Conservation (phyloP, 1,284 basidiomycete genomes). For the Microbotryomycetes sp. region DNA sequence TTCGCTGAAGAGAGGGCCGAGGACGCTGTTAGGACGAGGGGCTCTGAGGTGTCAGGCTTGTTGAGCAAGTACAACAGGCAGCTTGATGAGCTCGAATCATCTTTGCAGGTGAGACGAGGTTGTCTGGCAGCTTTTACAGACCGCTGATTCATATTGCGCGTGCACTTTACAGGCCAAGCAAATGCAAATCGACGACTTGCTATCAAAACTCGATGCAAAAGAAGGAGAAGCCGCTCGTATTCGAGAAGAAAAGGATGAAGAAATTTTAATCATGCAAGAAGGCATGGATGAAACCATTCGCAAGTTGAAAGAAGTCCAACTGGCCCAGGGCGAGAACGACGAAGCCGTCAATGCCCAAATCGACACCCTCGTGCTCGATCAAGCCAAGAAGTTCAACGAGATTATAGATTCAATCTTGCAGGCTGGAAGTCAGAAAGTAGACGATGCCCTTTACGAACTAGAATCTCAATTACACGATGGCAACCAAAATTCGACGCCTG, state of each 20-base stretch:
- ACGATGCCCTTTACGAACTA: constrained; percentile 94
- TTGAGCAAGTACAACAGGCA: constrained; percentile 94
- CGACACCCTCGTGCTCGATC: constrained; percentile 93
- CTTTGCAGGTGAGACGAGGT: constrained; percentile 61
- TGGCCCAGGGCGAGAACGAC: constrained; percentile 77
- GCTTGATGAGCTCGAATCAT: constrained; percentile 88
- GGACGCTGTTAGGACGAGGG: constrained; percentile 85
- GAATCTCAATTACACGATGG: constrained; percentile 91
- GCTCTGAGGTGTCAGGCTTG: constrained; percentile 81
- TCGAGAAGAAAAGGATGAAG: constrained; percentile 93
- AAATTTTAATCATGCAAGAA: constrained; percentile 91
- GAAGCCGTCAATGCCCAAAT: constrained; percentile 92
- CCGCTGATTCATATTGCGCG: constrained; percentile 19
- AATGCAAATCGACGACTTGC: constrained; percentile 85
- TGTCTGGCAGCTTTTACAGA: background rate
- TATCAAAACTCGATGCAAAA: constrained; percentile 68
- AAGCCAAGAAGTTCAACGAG: constrained; percentile 94
- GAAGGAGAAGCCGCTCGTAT: constrained; percentile 68
- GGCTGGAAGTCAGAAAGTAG: constrained; percentile 92
- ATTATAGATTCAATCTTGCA: constrained; percentile 98
- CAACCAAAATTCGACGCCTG: constrained; percentile 92
- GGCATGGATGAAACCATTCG: constrained; percentile 92
- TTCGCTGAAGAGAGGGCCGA: constrained; percentile 99
- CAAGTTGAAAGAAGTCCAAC: constrained; percentile 77
- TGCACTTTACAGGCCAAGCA: constrained; percentile 83